Percentiles rank a stretch among this genome's conserved stretches.
phyloP scores from a whole-genome alignment of 2,329 filamentous ascomycete genomes.

The Cadophora gregata region DNA sequence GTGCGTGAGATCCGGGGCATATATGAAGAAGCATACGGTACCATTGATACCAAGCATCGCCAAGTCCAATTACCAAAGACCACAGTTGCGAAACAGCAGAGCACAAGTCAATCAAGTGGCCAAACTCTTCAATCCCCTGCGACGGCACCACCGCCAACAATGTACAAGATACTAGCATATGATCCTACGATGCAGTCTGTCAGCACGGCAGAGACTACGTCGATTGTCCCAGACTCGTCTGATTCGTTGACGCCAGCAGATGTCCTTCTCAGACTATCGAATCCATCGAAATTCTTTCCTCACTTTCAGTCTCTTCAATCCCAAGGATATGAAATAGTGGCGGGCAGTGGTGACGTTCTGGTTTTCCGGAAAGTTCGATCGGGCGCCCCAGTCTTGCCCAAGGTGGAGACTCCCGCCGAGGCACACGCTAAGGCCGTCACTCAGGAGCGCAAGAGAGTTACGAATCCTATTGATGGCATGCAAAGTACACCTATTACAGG shows the following conservation, averaged over 20 bases:
- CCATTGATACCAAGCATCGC: conserved; percentile 44
- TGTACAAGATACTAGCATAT: conserved; percentile 72
- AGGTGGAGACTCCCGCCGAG: not conserved
- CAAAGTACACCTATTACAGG: conserved; percentile 49
- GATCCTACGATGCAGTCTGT: conserved; percentile 64
- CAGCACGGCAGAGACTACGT: conserved; percentile 64
- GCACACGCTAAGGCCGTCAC: not conserved
- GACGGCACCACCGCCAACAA: conserved; percentile 32
- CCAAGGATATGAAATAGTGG: conserved; percentile 70
- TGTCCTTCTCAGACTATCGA: conserved; percentile 63
- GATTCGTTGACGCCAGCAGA: conserved; percentile 62
- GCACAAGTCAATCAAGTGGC: not conserved
- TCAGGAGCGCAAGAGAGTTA: conserved; percentile 31
- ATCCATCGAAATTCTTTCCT: conserved; percentile 69
- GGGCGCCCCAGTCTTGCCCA: conserved; percentile 27
- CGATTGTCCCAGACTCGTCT: conserved; percentile 56
- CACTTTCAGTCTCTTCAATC: conserved; percentile 63
- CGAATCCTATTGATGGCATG: conserved; percentile 62
- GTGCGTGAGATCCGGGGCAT: conserved; percentile 48
- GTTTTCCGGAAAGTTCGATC: conserved; percentile 67
- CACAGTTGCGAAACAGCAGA: not conserved
- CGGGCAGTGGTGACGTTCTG: conserved; percentile 66
- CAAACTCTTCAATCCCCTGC: conserved; percentile 10
- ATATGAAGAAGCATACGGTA: conserved; percentile 51
- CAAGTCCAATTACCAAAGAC: conserved; percentile 30